Conservation (phyloP, 2,329 filamentous ascomycete species). For the Basipetospora sp. region DNA sequence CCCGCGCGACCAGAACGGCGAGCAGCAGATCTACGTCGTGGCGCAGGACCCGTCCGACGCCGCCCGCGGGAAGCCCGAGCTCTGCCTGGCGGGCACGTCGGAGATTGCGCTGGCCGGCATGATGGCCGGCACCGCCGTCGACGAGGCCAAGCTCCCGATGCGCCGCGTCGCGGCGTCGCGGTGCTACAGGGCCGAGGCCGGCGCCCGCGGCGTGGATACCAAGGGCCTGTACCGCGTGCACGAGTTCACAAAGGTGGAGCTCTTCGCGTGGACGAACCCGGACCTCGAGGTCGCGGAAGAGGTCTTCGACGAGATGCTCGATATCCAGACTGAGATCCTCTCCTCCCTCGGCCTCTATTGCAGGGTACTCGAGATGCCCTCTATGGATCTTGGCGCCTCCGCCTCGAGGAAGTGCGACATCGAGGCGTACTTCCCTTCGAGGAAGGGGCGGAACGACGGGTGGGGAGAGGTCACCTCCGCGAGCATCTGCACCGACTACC, state of each 20-base stretch:
- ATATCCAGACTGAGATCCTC: conserved; percentile 75
- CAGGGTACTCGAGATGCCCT: conserved; percentile 85
- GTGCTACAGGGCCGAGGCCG: conserved; percentile 93
- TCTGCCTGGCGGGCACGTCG: conserved; percentile 73
- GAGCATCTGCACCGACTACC: conserved; percentile 89
- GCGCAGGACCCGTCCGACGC: conserved; percentile 37
- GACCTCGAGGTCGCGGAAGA: conserved; percentile 32
- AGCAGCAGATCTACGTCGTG: conserved; percentile 81
- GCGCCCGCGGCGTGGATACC: conserved; percentile 74
- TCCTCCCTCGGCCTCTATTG: conserved; percentile 64
- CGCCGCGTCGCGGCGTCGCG: conserved; percentile 73
- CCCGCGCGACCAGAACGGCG: conserved; percentile 75
- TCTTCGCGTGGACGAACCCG: conserved; percentile 80
- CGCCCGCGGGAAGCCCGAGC: conserved; percentile 47
- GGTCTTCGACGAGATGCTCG: conserved; percentile 72
- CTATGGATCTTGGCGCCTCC: conserved; percentile 73
- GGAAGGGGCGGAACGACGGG: conserved; percentile 36
- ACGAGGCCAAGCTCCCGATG: conserved; percentile 51
- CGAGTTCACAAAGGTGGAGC: conserved; percentile 96
- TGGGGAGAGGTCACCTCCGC: conserved; percentile 92
- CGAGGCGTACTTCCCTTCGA: conserved; percentile 82
- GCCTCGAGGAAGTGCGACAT: conserved; percentile 82
- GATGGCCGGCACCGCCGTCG: conserved; percentile 59
- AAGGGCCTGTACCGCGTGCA: conserved; percentile 94
- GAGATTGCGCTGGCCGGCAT: conserved; percentile 91